Percentiles rank a stretch among this genome's conserved stretches.
phyloP scores from a whole-genome alignment of 768 basidiomycete genomes.

The Suillus fuscotomentosus region DNA sequence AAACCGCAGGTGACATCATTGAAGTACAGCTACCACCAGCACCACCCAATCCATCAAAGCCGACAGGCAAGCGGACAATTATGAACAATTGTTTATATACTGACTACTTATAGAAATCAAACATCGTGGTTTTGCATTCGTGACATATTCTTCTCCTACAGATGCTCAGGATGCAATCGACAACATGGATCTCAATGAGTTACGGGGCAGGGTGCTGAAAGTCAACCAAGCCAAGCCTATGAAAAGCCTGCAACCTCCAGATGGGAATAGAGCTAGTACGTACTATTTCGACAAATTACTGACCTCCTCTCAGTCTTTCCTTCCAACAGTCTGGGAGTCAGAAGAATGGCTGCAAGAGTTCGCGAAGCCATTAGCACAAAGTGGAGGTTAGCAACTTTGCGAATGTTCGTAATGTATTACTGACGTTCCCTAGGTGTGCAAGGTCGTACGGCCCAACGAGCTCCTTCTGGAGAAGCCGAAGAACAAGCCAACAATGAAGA shows the following conservation, averaged over 20 bases:
- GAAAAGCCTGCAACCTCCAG: conserved; percentile 63
- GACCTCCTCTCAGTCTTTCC: conserved; percentile 3
- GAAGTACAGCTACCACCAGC: conserved; percentile 89
- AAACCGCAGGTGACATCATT: conserved; percentile 76
- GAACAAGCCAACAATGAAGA: conserved; percentile 33
- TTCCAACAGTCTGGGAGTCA: conserved; percentile 82
- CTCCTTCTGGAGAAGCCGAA: conserved; percentile 23
- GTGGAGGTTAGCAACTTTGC: conserved; percentile 53
- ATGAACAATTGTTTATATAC: conserved; percentile 10
- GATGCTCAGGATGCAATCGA: conserved; percentile 97
- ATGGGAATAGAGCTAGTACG: conserved; percentile 76
- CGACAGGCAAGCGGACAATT: conserved; percentile 43
- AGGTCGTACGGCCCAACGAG: conserved; percentile 41
- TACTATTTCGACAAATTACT: conserved; percentile 14
- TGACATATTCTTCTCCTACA: conserved; percentile 75
- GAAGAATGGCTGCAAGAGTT: conserved; percentile 90
- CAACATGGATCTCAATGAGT: conserved; percentile 97
- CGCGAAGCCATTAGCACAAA: conserved; percentile 73
- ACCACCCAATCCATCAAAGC: conserved; percentile 63
- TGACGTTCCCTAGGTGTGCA: conserved; percentile 44
- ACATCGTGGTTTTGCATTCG: conserved; percentile 92
- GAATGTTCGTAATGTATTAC: conserved; percentile 1
- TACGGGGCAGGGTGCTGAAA: conserved; percentile 71
- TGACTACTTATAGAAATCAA: conserved; percentile 51
- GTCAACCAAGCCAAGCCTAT: conserved; percentile 85